Percentiles rank a stretch among this genome's conserved stretches.
Conservation (phyloP, 2,329 filamentous ascomycete genomes). For the Talaromyces amestolkiae region DNA sequence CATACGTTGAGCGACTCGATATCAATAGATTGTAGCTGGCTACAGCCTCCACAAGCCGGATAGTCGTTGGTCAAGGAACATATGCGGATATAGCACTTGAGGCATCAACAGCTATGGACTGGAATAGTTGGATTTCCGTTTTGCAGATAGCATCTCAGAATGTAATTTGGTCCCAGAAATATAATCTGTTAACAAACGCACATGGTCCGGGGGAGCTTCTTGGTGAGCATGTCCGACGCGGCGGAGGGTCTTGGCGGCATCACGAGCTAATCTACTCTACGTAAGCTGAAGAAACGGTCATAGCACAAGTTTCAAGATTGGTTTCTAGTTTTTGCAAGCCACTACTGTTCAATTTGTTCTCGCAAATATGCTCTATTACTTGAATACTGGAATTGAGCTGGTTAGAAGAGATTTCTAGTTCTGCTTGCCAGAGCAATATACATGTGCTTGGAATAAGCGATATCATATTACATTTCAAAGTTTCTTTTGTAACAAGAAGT, state of each 20-base stretch:
- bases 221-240: conserved; percentile 3
- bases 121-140: neutral
- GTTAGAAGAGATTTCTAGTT: neutral
- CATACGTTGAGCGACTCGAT: conserved; percentile 2
- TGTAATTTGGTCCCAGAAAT: neutral
- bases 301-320: too few relatives aligned
- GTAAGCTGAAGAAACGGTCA: neutral
- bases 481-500: neutral
- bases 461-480: neutral
- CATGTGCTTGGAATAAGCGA: neutral
- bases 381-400: neutral
- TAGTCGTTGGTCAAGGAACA: conserved; percentile 15
- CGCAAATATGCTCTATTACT: too few relatives aligned
- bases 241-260: conserved; percentile 8
- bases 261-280: neutral
- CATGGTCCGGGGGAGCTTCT: conserved; percentile 6
- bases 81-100: conserved; percentile 1
- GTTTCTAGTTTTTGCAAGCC: neutral
- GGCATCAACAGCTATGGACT: neutral
- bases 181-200: neutral
- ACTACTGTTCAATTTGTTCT: neutral
- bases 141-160: neutral
- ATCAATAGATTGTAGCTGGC: conserved; percentile 13
- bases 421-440: neutral
- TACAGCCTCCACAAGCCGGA: conserved; percentile 19